Evolutionary conservation across 2,329 filamentous ascomycete genomes (phyloP).

Genomic region (Fusarium mundagurra): DNA sequence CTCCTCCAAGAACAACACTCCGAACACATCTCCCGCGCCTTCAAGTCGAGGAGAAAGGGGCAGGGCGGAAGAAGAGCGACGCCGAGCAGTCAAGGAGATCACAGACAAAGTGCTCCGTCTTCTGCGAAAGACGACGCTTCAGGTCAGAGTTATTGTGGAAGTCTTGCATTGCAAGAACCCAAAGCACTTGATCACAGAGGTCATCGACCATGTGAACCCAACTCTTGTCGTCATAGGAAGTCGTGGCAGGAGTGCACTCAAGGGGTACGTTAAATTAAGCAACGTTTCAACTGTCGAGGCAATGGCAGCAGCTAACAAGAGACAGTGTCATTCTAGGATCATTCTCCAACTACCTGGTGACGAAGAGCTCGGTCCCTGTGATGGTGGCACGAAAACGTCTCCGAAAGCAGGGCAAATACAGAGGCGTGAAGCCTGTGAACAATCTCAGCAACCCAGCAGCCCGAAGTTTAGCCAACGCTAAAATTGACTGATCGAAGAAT

Average conservation of each 20-base stretch:
- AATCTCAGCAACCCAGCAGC: slow-evolving; percentile 78
- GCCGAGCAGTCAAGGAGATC: slow-evolving; percentile 83
- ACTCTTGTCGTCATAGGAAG: slow-evolving; percentile 94
- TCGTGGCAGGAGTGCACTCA: slow-evolving; percentile 88
- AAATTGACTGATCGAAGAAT: slow-evolving; percentile 69
- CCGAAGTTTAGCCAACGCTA: slow-evolving; percentile 74
- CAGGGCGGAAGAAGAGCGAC: slow-evolving; percentile 80
- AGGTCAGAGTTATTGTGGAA: slow-evolving; percentile 93
- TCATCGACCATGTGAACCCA: slow-evolving; percentile 92
- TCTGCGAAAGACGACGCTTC: slow-evolving; percentile 88
- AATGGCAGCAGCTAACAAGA: slow-evolving; percentile 45
- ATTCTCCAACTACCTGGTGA: slow-evolving; percentile 97
- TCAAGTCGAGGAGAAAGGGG: slow-evolving; percentile 60
- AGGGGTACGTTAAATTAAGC: slow-evolving; percentile 73
- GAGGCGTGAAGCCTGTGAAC: slow-evolving; percentile 80
- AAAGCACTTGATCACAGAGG: slow-evolving; percentile 94
- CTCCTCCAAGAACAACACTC: slow-evolving; percentile 47
- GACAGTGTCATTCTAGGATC: slow-evolving; percentile 89
- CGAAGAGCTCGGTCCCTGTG: slow-evolving; percentile 94
- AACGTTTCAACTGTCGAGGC: background rate
- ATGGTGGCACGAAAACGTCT: slow-evolving; percentile 96
- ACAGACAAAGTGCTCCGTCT: slow-evolving; percentile 86
- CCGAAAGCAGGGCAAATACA: slow-evolving; percentile 85
- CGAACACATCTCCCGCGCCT: slow-evolving; percentile 59
- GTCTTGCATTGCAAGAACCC: slow-evolving; percentile 99